Evolutionary conservation across 2,329 filamentous ascomycete genomes (phyloP).

Genomic region (Sclerotinia nivalis): DNA sequence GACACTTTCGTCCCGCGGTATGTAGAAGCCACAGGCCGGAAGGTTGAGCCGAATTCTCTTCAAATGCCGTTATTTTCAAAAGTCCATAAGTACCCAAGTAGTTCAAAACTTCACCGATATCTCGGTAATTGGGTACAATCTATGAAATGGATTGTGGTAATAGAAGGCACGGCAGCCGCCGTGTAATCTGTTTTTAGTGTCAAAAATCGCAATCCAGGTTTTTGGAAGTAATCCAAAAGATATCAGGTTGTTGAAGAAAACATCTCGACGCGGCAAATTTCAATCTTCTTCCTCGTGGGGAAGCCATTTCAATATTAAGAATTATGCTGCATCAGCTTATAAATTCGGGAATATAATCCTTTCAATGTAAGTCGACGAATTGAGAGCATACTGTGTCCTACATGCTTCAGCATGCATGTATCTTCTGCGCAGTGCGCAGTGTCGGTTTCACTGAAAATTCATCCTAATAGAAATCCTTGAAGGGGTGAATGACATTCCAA

Average conservation of each 20-base stretch:
- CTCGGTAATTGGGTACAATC: conserved; percentile 6
- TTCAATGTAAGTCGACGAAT: neutral
- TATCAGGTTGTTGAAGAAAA: neutral
- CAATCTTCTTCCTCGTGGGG: too few species aligned
- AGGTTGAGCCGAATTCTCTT: neutral
- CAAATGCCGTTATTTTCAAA: neutral
- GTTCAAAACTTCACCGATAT: conserved; percentile 3
- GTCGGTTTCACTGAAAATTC: neutral
- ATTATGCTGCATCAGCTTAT: too few species aligned
- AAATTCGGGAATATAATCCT: neutral
- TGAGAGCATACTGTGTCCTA: neutral
- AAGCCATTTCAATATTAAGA: neutral
- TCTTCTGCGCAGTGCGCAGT: neutral
- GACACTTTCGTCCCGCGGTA: neutral
- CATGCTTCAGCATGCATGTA: neutral
- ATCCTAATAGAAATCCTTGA: neutral
- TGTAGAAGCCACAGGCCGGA: neutral
- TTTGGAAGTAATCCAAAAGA: neutral
- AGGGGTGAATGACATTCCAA: neutral
- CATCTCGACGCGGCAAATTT: neutral
- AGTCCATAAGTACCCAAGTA: neutral
- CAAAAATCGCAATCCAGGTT: neutral
- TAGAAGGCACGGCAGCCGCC: conserved; percentile 7
- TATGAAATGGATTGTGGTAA: neutral
- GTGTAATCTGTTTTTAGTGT: conserved; percentile 1